These are phyloP conservation scores for Furcasterigmium furcatum DNA, from an alignment of 2,329 filamentous ascomycete species.

Conservation along the genomic window DNA sequence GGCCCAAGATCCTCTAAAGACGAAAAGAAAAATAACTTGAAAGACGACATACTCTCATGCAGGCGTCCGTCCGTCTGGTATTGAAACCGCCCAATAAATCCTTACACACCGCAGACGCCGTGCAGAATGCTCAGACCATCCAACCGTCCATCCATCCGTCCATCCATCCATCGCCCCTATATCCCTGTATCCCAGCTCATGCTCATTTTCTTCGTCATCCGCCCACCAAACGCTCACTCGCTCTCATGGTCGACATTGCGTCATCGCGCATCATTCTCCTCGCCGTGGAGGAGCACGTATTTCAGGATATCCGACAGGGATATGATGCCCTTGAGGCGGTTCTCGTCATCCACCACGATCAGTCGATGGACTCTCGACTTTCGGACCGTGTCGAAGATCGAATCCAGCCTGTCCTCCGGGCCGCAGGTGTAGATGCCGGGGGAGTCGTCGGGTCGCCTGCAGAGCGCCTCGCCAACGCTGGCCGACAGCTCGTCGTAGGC, in stretches of 20 bases:
- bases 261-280: constrained; percentile 45
- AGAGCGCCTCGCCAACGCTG: constrained; percentile 83
- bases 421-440: constrained; percentile 96
- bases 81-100: constrained; percentile 10
- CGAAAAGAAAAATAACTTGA: constrained; percentile 9
- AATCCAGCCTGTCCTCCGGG: constrained; percentile 85
- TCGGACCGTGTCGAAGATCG: constrained; percentile 94
- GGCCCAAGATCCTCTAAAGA: constrained; percentile 8
- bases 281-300: constrained; percentile 82
- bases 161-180: too few species aligned
- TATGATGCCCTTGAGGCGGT: constrained; percentile 81
- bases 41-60: constrained; percentile 1
- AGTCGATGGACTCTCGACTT: constrained; percentile 92
- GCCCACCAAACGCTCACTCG: neutral
- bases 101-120: constrained; percentile 23
- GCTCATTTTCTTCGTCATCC: too few species aligned
- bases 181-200: neutral
- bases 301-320: constrained; percentile 95
- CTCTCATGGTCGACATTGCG: neutral
- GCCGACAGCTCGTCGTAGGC: constrained; percentile 87
- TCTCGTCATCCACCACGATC: constrained; percentile 88
- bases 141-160: too few species aligned
- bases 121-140: constrained; percentile 21
- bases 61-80: constrained; percentile 10
- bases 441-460: constrained; percentile 85